phyloP scores from a whole-genome alignment of 441 rosid genomes.

The Jatropha multifida region DNA sequence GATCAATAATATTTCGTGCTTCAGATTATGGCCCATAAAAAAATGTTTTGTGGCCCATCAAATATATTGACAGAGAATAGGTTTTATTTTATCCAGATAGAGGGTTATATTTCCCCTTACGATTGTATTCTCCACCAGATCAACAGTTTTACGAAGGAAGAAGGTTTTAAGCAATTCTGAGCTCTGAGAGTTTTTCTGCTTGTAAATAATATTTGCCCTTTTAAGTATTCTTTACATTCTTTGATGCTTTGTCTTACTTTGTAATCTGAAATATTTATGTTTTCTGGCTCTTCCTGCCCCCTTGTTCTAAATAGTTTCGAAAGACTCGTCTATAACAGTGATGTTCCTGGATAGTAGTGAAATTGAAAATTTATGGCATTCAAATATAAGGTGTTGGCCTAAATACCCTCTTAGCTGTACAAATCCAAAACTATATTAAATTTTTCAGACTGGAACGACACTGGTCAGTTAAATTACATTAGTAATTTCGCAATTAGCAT shows the following conservation, averaged over 20 bases:
- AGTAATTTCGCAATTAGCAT: no score
- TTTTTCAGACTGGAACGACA: no score
- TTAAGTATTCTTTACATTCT: background rate
- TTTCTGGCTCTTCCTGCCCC: background rate
- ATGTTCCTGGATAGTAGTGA: no score
- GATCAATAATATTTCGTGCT: background rate
- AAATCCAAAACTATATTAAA: no score
- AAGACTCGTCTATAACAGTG: no score
- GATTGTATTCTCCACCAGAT: background rate
- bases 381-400: no score
- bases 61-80: conserved; percentile 1
- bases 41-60: no score
- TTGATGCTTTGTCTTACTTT: background rate
- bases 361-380: no score
- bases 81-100: conserved; percentile 1
- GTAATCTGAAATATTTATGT: background rate
- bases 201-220: conserved; percentile 10
- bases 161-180: background rate
- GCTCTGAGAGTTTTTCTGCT: background rate
- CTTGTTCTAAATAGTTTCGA: no score
- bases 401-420: no score
- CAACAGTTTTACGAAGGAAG: background rate
- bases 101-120: background rate
- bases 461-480: no score
- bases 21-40: background rate